Evolutionary conservation across 139 green algal species (phyloP).

Genomic region (Medakamo hakoo): DNA sequence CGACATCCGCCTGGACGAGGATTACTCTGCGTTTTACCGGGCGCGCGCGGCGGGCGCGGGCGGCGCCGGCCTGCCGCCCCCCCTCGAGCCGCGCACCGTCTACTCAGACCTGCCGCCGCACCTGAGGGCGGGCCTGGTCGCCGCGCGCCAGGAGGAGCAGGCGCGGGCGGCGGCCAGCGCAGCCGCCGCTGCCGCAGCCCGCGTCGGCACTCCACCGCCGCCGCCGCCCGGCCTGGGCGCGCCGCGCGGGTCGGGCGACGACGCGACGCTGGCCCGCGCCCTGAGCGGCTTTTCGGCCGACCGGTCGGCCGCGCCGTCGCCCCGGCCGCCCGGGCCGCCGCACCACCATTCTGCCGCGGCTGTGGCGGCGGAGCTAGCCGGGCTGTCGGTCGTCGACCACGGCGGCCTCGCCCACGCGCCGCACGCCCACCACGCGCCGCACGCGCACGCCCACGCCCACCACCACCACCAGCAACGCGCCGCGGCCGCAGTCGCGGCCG

Average conservation of each 20-base stretch:
- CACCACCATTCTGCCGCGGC: not conserved
- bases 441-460: too few relatives aligned
- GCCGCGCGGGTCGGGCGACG: not conserved
- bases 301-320: conserved; percentile 1
- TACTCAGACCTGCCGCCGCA: conserved; percentile 56
- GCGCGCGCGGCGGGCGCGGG: conserved; percentile 30
- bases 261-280: not conserved
- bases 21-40: conserved; percentile 62
- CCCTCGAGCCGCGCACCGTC: conserved; percentile 50
- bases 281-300: not conserved
- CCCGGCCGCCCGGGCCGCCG: conserved; percentile 2
- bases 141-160: not conserved
- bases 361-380: not conserved
- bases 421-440: too few relatives aligned
- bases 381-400: not conserved
- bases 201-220: conserved; percentile 5
- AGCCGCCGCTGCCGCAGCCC: conserved; percentile 15
- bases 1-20: conserved; percentile 72
- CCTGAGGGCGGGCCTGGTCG: not conserved
- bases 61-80: conserved; percentile 60
- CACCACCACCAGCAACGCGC: too few relatives aligned
- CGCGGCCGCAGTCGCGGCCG: too few relatives aligned
- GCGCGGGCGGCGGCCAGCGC: not conserved
- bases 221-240: not conserved
- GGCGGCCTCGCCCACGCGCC: too few relatives aligned